Evolutionary conservation across 2,329 filamentous ascomycete species (phyloP).

Genomic region (Blastomyces parvus): DNA sequence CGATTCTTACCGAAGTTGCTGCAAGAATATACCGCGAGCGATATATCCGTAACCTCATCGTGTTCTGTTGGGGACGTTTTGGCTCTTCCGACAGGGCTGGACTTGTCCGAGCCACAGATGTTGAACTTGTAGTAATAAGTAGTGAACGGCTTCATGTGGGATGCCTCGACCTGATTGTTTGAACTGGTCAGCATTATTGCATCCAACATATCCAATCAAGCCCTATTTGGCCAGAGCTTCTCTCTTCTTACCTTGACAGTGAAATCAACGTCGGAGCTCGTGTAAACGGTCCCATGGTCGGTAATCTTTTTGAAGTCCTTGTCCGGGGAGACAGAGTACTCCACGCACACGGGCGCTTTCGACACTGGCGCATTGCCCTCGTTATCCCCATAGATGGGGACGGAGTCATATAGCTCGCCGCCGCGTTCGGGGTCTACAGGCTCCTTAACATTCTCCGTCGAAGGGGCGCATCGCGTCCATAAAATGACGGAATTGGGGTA

Average conservation of each 20-base stretch:
- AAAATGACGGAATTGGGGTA: conserved; percentile 36
- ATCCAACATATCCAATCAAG: neutral
- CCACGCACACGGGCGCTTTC: conserved; percentile 42
- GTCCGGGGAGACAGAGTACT: conserved; percentile 51
- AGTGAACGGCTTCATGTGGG: conserved; percentile 52
- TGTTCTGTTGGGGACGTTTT: conserved; percentile 56
- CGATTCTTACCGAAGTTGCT: conserved; percentile 51
- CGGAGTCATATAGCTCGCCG: conserved; percentile 42
- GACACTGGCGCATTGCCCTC: conserved; percentile 8
- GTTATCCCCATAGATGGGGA: conserved; percentile 25
- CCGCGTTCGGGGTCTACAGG: conserved; percentile 47
- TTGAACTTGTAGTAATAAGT: conserved; percentile 59
- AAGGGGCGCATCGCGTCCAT: conserved; percentile 36
- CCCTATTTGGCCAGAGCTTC: conserved; percentile 10
- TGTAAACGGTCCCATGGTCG: conserved; percentile 53
- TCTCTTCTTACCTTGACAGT: conserved; percentile 52
- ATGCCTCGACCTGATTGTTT: conserved; percentile 50
- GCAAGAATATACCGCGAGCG: conserved; percentile 62
- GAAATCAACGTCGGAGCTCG: conserved; percentile 64
- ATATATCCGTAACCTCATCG: conserved; percentile 47
- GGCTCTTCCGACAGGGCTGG: conserved; percentile 55
- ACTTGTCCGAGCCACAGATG: conserved; percentile 54
- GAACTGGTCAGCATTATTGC: neutral
- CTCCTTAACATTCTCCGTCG: conserved; percentile 33
- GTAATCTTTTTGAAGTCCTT: conserved; percentile 42